Evolutionary conservation across 2,329 filamentous ascomycete genomes (phyloP).

Genomic region (Chaetomium globosum): DNA sequence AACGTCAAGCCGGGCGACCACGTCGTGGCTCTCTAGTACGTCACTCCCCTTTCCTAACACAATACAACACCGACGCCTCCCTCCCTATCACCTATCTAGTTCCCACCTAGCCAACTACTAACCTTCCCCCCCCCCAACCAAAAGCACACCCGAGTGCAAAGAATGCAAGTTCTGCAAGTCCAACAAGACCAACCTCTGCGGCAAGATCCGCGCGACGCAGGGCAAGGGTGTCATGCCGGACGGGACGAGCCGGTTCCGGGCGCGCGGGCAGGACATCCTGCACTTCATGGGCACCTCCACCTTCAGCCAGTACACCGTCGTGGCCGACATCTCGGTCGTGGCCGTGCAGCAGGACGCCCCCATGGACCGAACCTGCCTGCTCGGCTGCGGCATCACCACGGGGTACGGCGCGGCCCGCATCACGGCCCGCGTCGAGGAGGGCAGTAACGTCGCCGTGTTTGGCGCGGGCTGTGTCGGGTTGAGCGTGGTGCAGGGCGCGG

Average conservation of each 20-base stretch:
- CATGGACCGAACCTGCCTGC: slow-evolving; percentile 93
- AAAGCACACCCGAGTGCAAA: slow-evolving; percentile 88
- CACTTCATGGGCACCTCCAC: slow-evolving; percentile 99
- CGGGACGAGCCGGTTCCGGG: slow-evolving; percentile 90
- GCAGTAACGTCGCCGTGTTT: slow-evolving; percentile 87
- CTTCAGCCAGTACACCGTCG: slow-evolving; percentile 98
- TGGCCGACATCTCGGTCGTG: slow-evolving; percentile 97
- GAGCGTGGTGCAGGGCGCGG: slow-evolving; percentile 90
- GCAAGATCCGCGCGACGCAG: slow-evolving; percentile 97
- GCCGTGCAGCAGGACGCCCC: slow-evolving; percentile 86
- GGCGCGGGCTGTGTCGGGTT: slow-evolving; percentile 95
- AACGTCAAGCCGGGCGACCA: slow-evolving; percentile 92
- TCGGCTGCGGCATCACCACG: slow-evolving; percentile 98
- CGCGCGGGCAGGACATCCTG: slow-evolving; percentile 90
- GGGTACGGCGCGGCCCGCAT: slow-evolving; percentile 95
- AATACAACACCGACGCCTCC: not conserved
- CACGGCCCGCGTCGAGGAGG: slow-evolving; percentile 88
- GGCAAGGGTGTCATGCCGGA: slow-evolving; percentile 97
- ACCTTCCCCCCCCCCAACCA: slow-evolving; percentile 14
- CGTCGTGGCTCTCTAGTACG: slow-evolving; percentile 84
- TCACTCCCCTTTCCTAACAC: slow-evolving; percentile 30
- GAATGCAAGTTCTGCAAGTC: slow-evolving; percentile 99
- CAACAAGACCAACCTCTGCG: slow-evolving; percentile 98
- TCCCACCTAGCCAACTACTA: too few species aligned
- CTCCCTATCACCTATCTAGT: too few species aligned